Base-by-base conservation (phyloP, 768 basidiomycete species). In the Mycena latifolia region DNA sequence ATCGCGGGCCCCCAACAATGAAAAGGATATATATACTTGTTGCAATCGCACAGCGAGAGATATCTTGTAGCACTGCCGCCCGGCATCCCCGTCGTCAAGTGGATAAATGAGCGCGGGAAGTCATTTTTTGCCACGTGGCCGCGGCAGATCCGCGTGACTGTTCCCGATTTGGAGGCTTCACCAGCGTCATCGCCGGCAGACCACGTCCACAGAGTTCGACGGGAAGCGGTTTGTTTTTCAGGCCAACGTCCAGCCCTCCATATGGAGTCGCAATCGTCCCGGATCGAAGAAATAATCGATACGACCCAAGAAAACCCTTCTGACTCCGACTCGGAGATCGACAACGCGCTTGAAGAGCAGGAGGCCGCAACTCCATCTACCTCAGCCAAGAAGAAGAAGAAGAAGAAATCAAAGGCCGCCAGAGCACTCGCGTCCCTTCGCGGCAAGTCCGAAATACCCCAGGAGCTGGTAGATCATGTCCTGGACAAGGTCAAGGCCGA, bases 351-450 rank as follows among this genome's bases (percentile, higher is more conserved):
- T 31, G 66, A 51, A 22, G 72, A 57, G 56, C 67, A 55, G 17
- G 66, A 72, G 24, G 61, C 78, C 15, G 75, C 78, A 10, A 74
- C 80, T 17, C 73, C 86, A 6, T 84, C 86, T 37, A 82, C 83
- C 15, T 81, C 81, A 52, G 80, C 81, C 46, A 79, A 78, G 67
- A 91, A 92, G 80, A 95, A 93, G 83, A 95, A 93, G 82, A 95
- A 94, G 84, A 94, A 93, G 79, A 92, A 89, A 77, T 89, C 91
- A 5, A 95, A 92, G 74, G 86, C 81, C 25, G 76, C 83, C 62
- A 90, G 82, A 66, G 80, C 80, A 6, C 73, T 89, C 43, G 82
- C 82, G 72, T 81, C 84, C 22, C 70, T 88, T 7, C 81, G 81
- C 18, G 84, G 84, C 20, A 80, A 82, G 61, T 77, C 83, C 24